Percentiles rank a stretch among this genome's conserved stretches.
Evolutionary conservation across 306 rosid genomes (phyloP).

Genomic region (Cucumis hystrix): DNA sequence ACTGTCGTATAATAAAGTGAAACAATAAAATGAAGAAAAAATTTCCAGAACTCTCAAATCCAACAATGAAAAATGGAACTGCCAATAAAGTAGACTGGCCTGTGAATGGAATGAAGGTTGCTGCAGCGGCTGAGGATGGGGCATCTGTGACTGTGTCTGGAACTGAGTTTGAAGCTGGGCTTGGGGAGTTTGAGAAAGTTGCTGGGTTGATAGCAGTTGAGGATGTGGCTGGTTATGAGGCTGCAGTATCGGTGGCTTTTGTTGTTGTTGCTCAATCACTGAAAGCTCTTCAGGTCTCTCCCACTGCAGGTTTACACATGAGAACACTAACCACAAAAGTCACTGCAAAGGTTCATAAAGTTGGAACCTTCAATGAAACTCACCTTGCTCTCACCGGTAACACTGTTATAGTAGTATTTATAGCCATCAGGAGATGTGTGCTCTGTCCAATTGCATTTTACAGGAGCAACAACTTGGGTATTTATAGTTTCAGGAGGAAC

Average conservation of each 20-base stretch:
- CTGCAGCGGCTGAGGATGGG: constrained; percentile 42
- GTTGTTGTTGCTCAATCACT: constrained; percentile 60
- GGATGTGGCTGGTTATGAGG: constrained; percentile 40
- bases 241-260: constrained; percentile 40
- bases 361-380: constrained; percentile 15
- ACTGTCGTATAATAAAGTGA: not conserved
- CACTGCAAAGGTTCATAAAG: not conserved
- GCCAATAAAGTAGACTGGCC: constrained; percentile 20
- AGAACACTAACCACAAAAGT: constrained; percentile 6
- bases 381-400: constrained; percentile 87
- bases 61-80: not conserved
- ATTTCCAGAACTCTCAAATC: not conserved
- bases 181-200: constrained; percentile 44
- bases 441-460: constrained; percentile 79
- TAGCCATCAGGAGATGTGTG: constrained; percentile 90
- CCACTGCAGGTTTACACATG: constrained; percentile 44
- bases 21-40: constrained; percentile 1
- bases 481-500: constrained; percentile 27
- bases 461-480: constrained; percentile 28
- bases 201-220: constrained; percentile 38
- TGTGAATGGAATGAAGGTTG: constrained; percentile 40
- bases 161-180: constrained; percentile 40
- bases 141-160: constrained; percentile 50
- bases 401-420: constrained; percentile 73
- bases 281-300: constrained; percentile 83